phyloP scores from a whole-genome alignment of 257 asterid species.

The Nicotiana tomentosiformis region DNA sequence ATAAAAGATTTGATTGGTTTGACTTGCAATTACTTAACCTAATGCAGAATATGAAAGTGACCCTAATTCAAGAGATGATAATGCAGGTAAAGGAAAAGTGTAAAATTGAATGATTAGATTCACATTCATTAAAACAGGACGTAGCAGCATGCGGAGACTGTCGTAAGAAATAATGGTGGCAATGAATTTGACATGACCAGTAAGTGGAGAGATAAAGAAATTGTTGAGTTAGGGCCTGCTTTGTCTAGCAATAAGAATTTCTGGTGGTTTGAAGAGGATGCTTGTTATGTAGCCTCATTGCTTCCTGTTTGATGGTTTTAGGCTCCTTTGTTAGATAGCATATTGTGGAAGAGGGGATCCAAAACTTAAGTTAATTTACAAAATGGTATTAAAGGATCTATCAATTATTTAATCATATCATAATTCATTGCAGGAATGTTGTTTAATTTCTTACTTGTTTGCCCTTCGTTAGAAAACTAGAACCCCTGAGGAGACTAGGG shows the following conservation, averaged over 20 bases:
- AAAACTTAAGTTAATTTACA: neutral
- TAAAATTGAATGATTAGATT: too few relatives aligned
- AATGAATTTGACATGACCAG: too few relatives aligned
- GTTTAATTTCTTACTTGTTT: constrained; percentile 1
- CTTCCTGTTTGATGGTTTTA: neutral
- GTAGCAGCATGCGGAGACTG: too few relatives aligned
- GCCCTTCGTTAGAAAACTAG: constrained; percentile 47
- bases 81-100: too few relatives aligned
- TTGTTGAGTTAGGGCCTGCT: too few relatives aligned
- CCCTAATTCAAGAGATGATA: too few relatives aligned
- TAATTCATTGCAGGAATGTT: neutral
- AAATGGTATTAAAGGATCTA: neutral
- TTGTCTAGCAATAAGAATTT: too few relatives aligned
- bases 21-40: neutral
- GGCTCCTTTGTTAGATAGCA: neutral
- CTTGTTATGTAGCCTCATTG: neutral
- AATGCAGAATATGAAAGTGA: neutral
- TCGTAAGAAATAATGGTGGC: too few relatives aligned
- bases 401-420: neutral
- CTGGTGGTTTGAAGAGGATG: neutral
- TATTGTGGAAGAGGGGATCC: neutral
- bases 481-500: constrained; percentile 83
- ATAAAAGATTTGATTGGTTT: neutral
- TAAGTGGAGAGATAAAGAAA: too few relatives aligned
- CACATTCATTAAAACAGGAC: too few relatives aligned